Evolutionary conservation across 768 basidiomycete species (phyloP), one percentile per base, ranked within the genome.

Genomic region (Collybia sp.): DNA sequence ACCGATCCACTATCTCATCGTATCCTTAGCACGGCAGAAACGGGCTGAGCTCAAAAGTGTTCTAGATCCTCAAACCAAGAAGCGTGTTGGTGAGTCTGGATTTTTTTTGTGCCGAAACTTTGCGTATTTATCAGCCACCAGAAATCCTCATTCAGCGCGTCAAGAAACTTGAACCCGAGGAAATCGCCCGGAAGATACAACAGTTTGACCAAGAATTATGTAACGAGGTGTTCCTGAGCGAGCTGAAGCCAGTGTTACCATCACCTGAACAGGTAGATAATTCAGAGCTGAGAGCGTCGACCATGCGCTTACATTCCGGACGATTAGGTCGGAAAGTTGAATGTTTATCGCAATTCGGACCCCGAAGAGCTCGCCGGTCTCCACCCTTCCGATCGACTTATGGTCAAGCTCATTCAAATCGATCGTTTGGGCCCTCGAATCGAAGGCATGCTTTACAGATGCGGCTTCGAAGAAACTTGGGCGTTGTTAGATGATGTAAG

Each of bases 371-470:
- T 99, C 11, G 84, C 82, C 35, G 81, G 79, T 25, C 72, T 99
- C n/a, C 94, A 97, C 65, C 84, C 88, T 15, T 88, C 96, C 13
- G 96, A 99, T 67, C 83, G 96, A 30, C 77, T 99, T 40, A 93
- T 99, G 90, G 93, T 99, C 18, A 88, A 94, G 51, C 73, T 97
- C 32, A 96, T 98, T 56, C 92, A 96, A 62, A 93, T 98, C 19
- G 82, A 95, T 36, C 85, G 92, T 31, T 72, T 99, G 9, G 78
- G 75, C 9, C 88, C 91, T 39, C 82, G 96, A 9, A 85, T 98
- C 49, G 83, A 95, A 57, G 85, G 91, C n/a, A 97, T 99, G 96
- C 72, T 96, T 30, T 97, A 93, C 61, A 86, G 85, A 57, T 81
- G 82, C 48, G 80, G 80, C 36, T 98, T 96, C 58, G 87, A 91